These are phyloP conservation scores for Aspergillus fumigatiaffinis DNA, from an alignment of 2,329 filamentous ascomycete genomes.

Conservation along the genomic window DNA sequence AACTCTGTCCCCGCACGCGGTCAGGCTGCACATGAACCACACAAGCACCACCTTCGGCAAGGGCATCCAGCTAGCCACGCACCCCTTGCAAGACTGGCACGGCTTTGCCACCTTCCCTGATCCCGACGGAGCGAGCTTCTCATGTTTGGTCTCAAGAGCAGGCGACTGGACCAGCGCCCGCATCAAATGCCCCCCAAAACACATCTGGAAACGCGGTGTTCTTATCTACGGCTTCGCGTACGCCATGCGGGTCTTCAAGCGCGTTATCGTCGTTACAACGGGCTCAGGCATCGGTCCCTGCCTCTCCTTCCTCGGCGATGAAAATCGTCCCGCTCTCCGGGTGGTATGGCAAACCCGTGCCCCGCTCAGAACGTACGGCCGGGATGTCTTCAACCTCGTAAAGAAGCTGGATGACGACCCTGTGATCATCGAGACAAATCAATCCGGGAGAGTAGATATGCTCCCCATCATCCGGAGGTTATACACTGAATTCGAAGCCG, in stretches of 20 bases:
- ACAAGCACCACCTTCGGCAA: conserved; percentile 55
- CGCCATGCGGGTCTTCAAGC: conserved; percentile 62
- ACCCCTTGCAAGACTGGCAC: conserved; percentile 68
- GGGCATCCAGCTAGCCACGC: conserved; percentile 57
- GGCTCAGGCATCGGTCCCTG: conserved; percentile 71
- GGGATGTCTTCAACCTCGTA: conserved; percentile 55
- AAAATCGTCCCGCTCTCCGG: conserved; percentile 43
- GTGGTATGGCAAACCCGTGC: conserved; percentile 66
- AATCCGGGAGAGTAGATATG: conserved; percentile 59
- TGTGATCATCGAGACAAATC: conserved; percentile 63
- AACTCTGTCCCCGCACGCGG: conserved; percentile 66
- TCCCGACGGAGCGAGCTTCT: conserved; percentile 56
- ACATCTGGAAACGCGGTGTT: conserved; percentile 65
- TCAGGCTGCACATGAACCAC: conserved; percentile 67
- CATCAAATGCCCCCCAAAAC: conserved; percentile 58
- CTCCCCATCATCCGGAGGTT: conserved; percentile 53
- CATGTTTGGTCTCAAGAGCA: conserved; percentile 66
- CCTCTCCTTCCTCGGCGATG: conserved; percentile 56
- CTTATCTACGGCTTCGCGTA: conserved; percentile 66
- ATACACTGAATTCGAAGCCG: conserved; percentile 45
- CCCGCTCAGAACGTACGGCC: conserved; percentile 61
- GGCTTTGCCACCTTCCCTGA: conserved; percentile 70
- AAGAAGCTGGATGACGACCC: conserved; percentile 56
- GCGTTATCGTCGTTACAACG: conserved; percentile 64
- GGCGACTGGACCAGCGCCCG: conserved; percentile 69